Conservation (phyloP, 2,329 filamentous ascomycete species). For the Xylaria sp. region DNA sequence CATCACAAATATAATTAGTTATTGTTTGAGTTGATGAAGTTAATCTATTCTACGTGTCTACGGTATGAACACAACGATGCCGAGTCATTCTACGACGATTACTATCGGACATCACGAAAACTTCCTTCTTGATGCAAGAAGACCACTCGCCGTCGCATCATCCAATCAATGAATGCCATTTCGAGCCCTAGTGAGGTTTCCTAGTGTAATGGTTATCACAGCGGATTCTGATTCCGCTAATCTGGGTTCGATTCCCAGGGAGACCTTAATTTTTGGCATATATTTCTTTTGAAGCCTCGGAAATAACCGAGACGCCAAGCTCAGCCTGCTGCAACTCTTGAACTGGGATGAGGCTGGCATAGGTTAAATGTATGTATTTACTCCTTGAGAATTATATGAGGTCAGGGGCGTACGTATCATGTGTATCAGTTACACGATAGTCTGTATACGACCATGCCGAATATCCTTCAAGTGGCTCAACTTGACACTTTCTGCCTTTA, state of each 20-base stretch:
- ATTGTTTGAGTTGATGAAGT: background rate
- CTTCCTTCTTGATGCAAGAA: background rate
- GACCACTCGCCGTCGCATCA: too few species aligned
- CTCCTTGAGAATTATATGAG: background rate
- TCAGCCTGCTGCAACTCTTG: background rate
- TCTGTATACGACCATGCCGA: conserved; percentile 41
- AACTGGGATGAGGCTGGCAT: background rate
- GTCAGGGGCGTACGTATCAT: background rate
- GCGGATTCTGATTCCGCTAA: conserved; percentile 36
- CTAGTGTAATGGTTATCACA: conserved; percentile 37
- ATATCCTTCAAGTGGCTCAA: conserved; percentile 51
- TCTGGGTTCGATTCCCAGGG: conserved; percentile 37
- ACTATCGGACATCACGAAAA: background rate
- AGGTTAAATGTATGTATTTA: background rate
- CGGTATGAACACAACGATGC: background rate
- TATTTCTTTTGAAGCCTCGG: background rate
- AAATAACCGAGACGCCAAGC: background rate
- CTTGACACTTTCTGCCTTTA: conserved; percentile 60
- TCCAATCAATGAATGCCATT: background rate
- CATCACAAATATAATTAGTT: background rate
- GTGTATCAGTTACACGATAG: conserved; percentile 21
- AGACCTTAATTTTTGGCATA: background rate
- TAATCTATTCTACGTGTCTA: background rate
- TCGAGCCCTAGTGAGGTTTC: conserved; percentile 18
- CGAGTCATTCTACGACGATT: background rate